phyloP scores from a whole-genome alignment of 768 basidiomycete species.

The Boletus tomentosulus region DNA sequence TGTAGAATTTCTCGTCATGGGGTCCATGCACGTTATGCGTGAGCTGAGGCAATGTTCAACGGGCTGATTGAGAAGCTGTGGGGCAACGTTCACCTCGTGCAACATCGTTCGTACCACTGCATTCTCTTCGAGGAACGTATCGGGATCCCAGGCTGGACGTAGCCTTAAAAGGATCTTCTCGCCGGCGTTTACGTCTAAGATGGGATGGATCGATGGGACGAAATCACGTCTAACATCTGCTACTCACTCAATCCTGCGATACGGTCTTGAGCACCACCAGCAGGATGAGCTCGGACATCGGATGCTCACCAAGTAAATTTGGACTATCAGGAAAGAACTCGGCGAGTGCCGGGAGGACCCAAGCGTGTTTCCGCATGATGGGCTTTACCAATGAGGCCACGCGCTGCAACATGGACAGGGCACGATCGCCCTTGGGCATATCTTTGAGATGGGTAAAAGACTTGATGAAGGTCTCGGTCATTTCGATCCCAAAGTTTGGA shows the following conservation, averaged over 20 bases:
- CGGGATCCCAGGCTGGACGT: slow-evolving; percentile 62
- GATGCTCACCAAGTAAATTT: slow-evolving; percentile 61
- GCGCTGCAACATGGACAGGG: slow-evolving; percentile 62
- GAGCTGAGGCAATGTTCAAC: slow-evolving; percentile 44
- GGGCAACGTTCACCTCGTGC: slow-evolving; percentile 60
- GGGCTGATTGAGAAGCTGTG: background rate
- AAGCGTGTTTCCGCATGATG: slow-evolving; percentile 83
- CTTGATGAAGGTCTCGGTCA: slow-evolving; percentile 58
- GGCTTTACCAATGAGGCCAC: slow-evolving; percentile 84
- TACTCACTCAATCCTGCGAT: slow-evolving; percentile 37
- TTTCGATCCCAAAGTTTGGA: slow-evolving; percentile 15
- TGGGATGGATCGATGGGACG: background rate
- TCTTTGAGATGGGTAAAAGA: slow-evolving; percentile 70
- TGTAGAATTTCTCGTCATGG: slow-evolving; percentile 84
- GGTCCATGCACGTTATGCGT: slow-evolving; percentile 88
- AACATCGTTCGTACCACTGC: slow-evolving; percentile 82
- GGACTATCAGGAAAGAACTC: slow-evolving; percentile 83
- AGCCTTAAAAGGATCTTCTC: slow-evolving; percentile 81
- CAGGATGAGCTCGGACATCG: background rate
- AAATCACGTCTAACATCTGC: background rate
- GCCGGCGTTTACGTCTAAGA: slow-evolving; percentile 70
- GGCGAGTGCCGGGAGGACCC: slow-evolving; percentile 75
- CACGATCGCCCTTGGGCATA: slow-evolving; percentile 61
- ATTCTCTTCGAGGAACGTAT: slow-evolving; percentile 72
- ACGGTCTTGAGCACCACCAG: slow-evolving; percentile 6